Conservation (phyloP, 2,329 filamentous ascomycete species). For the Colletotrichum sp. region DNA sequence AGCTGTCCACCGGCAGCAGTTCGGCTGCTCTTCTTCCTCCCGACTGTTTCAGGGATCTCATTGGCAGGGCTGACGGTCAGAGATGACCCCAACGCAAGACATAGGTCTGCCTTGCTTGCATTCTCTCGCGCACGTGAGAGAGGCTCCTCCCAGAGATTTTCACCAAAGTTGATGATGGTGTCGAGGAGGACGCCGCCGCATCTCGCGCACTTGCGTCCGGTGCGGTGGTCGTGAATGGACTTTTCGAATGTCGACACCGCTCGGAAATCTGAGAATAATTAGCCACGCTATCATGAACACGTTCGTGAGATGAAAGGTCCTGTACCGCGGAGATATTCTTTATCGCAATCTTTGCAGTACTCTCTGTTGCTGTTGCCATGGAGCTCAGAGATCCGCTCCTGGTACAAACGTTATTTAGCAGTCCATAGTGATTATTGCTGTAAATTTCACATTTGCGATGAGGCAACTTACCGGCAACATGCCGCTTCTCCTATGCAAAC, state of each 20-base stretch:
- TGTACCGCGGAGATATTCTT: slow-evolving; percentile 48
- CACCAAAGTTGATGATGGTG: slow-evolving; percentile 52
- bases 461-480: slow-evolving; percentile 41
- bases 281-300: no score
- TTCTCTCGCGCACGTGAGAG: slow-evolving; percentile 38
- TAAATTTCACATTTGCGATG: no score
- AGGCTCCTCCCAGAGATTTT: slow-evolving; percentile 34
- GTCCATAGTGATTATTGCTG: no score
- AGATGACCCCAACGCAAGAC: slow-evolving; percentile 50
- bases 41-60: slow-evolving; percentile 42
- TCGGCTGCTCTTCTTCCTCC: slow-evolving; percentile 24
- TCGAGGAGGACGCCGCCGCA: slow-evolving; percentile 45
- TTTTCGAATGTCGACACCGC: slow-evolving; percentile 48
- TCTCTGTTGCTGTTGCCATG: slow-evolving; percentile 54
- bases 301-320: no score
- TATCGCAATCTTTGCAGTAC: slow-evolving; percentile 46
- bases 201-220: slow-evolving; percentile 45
- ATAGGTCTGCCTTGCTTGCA: slow-evolving; percentile 47
- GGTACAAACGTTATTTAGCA: not conserved
- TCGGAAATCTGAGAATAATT: slow-evolving; percentile 40
- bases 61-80: slow-evolving; percentile 47
- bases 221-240: slow-evolving; percentile 49
- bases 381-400: slow-evolving; percentile 50
- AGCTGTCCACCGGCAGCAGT: slow-evolving; percentile 30
- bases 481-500: slow-evolving; percentile 48